Base-by-base conservation (phyloP, 2,329 filamentous ascomycete genomes). In the Clonostachys solani region DNA sequence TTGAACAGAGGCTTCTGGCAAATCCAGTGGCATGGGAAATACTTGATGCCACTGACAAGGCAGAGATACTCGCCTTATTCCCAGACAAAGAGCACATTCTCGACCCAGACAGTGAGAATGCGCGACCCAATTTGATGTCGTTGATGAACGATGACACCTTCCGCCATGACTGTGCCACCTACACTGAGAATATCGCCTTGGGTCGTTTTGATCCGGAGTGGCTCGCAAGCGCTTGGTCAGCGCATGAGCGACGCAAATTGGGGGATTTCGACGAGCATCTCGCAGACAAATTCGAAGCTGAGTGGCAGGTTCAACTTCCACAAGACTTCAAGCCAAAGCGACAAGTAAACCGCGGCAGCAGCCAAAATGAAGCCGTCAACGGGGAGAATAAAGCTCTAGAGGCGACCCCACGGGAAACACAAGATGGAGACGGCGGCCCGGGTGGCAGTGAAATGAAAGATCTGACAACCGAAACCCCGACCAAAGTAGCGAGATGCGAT, bases 191-290 rank as follows among this genome's bases (percentile, higher is more conserved):
- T 51, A 60, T 82, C 16, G 52, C 58, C 6, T 60, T 64, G 35
- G 78, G 78, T 5, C 69, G 67, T 34, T 74, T 80, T 48, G 76
- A 81, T 52, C 66, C 69, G 2, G 66, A 69, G 13, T 82, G 78
- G 78, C 67, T 83, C 8, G 61, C 57, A 15, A 65, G 74, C 47
- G 78, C 79, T 1, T 80, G 73, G 66, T 58, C 58, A 5, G 78
- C 79, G 1, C 75, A 80, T 50, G 64, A 69, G 46, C 65, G 68
- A 55, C 73, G 77, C 47, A 65, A 62, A 44, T 56, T 63, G 2
- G 79, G 79, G 5, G 64, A 73, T 3, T 82, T 78, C 50, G 71
- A 80, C 49, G 68, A 70, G 5, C 73, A 68, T 45, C 60, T 78
- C 33, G 59, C 65, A 10, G 54, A 60, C 3, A 69, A 69, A 46